A percentile compares a stretch with the other conserved stretches of the same genome.
phyloP scores from a whole-genome alignment of 192 early-diverging fungal genomes.

The Entophlyctis helioformis region DNA sequence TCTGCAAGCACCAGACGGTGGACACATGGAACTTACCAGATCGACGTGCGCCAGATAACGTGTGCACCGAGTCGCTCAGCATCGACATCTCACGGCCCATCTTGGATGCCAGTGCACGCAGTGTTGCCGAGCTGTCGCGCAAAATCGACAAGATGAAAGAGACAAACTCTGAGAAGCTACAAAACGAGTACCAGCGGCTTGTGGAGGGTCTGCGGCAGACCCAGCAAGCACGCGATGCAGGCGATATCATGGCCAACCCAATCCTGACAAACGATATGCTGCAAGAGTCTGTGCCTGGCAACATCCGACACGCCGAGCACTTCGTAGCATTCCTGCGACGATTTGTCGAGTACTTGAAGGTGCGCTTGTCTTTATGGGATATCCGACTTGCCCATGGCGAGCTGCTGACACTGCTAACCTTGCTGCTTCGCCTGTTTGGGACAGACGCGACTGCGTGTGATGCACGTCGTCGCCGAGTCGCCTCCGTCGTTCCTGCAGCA shows the following conservation, averaged over 20 bases:
- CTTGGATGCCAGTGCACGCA: conserved; percentile 78
- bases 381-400: not conserved
- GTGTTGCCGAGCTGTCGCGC: conserved; percentile 55
- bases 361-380: conserved; percentile 9
- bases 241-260: conserved; percentile 86
- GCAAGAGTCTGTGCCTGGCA: conserved; percentile 89
- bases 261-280: conserved; percentile 85
- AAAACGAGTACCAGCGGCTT: conserved; percentile 78
- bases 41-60: conserved; percentile 61
- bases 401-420: not conserved
- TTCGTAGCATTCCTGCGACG: conserved; percentile 93
- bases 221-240: conserved; percentile 62
- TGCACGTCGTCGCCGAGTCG: conserved; percentile 95
- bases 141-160: conserved; percentile 74
- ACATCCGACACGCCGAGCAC: conserved; percentile 95
- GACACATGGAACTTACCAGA: no score
- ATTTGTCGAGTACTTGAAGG: conserved; percentile 96
- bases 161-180: conserved; percentile 77
- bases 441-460: conserved; percentile 85
- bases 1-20: no score
- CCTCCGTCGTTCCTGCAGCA: conserved; percentile 89
- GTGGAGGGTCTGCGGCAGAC: conserved; percentile 78
- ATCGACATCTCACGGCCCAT: conserved; percentile 86
- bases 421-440: not conserved
- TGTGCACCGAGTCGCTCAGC: conserved; percentile 94